These are phyloP conservation scores for Leccinum truebloodii DNA, from an alignment of 768 basidiomycete species.

Conservation along the genomic window DNA sequence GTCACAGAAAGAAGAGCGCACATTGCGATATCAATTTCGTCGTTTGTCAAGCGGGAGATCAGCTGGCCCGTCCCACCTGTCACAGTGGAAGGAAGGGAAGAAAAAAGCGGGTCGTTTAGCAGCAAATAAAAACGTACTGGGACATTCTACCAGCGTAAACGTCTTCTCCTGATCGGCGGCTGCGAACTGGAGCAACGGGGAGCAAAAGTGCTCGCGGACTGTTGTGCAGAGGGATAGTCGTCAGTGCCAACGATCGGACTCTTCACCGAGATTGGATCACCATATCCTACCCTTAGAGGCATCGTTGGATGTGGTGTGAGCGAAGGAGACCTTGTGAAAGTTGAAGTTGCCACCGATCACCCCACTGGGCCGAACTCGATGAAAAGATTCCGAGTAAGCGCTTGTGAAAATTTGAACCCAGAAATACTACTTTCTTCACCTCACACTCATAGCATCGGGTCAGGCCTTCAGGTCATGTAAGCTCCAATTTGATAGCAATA, in stretches of 20 bases:
- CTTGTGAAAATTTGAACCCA: not conserved
- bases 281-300: constrained; percentile 36
- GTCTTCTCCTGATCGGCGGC: constrained; percentile 66
- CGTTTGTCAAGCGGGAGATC: constrained; percentile 69
- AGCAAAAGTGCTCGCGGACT: constrained; percentile 91
- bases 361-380: no score
- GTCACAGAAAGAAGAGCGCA: constrained; percentile 33
- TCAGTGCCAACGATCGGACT: constrained; percentile 8
- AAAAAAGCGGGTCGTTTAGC: not conserved
- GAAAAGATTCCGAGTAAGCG: no score
- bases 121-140: constrained; percentile 49
- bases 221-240: not conserved
- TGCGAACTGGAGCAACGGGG: constrained; percentile 86
- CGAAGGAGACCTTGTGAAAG: not conserved
- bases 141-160: constrained; percentile 87
- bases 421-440: not conserved
- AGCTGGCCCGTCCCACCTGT: constrained; percentile 85
- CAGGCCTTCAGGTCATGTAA: no score
- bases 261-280: constrained; percentile 12
- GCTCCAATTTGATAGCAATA: no score
- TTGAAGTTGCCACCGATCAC: not conserved
- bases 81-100: not conserved
- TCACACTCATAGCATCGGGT: no score
- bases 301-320: constrained; percentile 9
- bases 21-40: constrained; percentile 86